phyloP scores from a whole-genome alignment of 2,329 filamentous ascomycete species.

The Paracoccidioides lutzii region DNA sequence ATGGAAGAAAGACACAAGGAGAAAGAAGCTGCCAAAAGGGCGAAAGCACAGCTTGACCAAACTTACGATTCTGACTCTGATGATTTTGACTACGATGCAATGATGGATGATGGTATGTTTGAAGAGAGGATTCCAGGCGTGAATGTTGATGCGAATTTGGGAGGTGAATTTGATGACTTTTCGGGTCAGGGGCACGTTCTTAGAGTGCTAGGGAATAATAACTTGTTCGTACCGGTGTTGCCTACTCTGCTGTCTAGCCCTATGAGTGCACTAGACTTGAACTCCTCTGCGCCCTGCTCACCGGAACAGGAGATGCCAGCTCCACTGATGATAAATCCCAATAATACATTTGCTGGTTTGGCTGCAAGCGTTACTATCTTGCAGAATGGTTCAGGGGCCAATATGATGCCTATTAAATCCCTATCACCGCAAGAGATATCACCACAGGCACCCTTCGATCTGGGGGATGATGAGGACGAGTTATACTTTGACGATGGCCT shows the following conservation, averaged over 20 bases:
- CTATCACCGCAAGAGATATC: not conserved
- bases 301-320: not conserved
- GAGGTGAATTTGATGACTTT: conserved; percentile 23
- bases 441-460: not conserved
- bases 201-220: conserved; percentile 13
- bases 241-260: conserved; percentile 26
- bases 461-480: conserved; percentile 22
- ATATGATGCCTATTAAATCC: not conserved
- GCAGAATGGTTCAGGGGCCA: not conserved
- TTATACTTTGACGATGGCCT: conserved; percentile 36
- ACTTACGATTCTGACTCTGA: conserved; percentile 30
- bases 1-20: conserved; percentile 51
- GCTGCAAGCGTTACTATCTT: not conserved
- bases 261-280: conserved; percentile 16
- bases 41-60: conserved; percentile 17
- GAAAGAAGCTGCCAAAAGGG: conserved; percentile 35
- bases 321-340: not conserved
- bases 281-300: conserved; percentile 2
- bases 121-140: conserved; percentile 38
- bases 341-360: not conserved
- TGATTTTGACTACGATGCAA: conserved; percentile 33
- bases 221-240: conserved; percentile 22
- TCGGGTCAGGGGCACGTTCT: conserved; percentile 15
- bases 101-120: conserved; percentile 30
- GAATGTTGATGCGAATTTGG: conserved; percentile 34